Conservation (phyloP, 345 rosid species). For the Salix arbutifolia region DNA sequence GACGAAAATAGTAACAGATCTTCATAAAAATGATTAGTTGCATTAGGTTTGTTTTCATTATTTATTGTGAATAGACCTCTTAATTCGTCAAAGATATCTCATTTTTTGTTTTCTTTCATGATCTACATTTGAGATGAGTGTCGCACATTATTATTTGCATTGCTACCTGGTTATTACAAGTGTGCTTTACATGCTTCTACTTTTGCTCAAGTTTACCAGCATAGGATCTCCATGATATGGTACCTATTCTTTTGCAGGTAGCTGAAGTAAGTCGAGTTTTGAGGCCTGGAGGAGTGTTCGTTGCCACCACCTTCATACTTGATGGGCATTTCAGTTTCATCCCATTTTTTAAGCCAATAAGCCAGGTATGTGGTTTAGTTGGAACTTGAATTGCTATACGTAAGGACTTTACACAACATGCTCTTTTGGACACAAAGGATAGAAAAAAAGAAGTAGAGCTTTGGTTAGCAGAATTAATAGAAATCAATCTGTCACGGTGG, state of each 20-base stretch:
- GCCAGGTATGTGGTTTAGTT: slow-evolving; percentile 43
- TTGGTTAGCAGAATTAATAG: not conserved
- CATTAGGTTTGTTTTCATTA: no score
- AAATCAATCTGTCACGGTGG: not conserved
- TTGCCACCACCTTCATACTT: slow-evolving; percentile 58
- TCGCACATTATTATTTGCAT: not conserved
- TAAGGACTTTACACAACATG: not conserved
- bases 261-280: slow-evolving; percentile 87
- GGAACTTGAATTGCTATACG: slow-evolving; percentile 3
- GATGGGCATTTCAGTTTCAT: slow-evolving; percentile 53
- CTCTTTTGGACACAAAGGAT: not conserved
- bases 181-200: not conserved
- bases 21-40: no score
- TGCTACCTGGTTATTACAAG: not conserved
- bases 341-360: slow-evolving; percentile 47
- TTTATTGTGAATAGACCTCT: no score
- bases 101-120: not conserved
- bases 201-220: not conserved
- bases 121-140: not conserved
- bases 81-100: no score
- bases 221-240: not conserved
- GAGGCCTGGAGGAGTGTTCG: slow-evolving; percentile 85
- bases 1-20: no score
- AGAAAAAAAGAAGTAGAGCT: not conserved
- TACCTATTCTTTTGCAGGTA: slow-evolving; percentile 36